Evolutionary conservation across 768 basidiomycete species (phyloP).

Genomic region (Krasilnikovozyma curviuscula): DNA sequence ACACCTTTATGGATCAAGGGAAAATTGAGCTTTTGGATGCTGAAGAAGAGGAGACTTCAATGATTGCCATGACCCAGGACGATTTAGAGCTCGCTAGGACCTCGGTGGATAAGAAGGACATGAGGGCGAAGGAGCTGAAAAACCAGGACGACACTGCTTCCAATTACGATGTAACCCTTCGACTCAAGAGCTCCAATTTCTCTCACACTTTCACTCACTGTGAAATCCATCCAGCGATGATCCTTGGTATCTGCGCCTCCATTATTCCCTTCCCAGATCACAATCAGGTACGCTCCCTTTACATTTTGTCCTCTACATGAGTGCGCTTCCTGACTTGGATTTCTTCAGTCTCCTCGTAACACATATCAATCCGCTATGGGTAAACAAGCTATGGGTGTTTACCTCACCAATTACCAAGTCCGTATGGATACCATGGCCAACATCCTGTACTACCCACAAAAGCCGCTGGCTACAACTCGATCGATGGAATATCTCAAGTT

Average conservation of each 20-base stretch:
- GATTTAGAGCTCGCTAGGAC: constrained; percentile 71
- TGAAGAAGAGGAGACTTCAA: constrained; percentile 97
- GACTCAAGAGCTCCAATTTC: constrained; percentile 64
- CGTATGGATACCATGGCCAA: constrained; percentile 99
- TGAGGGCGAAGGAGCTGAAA: constrained; percentile 20
- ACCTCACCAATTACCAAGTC: constrained; percentile 91
- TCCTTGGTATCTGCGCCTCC: constrained; percentile 90
- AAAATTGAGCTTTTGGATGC: constrained; percentile 89
- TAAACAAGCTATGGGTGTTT: constrained; percentile 99
- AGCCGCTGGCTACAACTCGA: constrained; percentile 91
- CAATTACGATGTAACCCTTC: constrained; percentile 59
- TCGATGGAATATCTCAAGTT: constrained; percentile 99
- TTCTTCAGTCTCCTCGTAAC: constrained; percentile 79
- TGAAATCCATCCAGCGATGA: constrained; percentile 98
- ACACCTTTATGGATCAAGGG: constrained; percentile 62
- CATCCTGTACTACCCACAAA: constrained; percentile 96
- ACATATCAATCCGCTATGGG: constrained; percentile 99
- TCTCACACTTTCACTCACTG: constrained; percentile 95
- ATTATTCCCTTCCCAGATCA: constrained; percentile 99
- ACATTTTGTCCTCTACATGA: not conserved
- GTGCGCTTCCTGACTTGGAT: not conserved
- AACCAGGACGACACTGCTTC: constrained; percentile 27
- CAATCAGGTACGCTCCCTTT: constrained; percentile 53
- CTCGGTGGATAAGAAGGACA: constrained; percentile 24
- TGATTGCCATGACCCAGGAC: constrained; percentile 98